Evolutionary conservation across 2,329 filamentous ascomycete species (phyloP).

Genomic region (Verticillium alfalfae): DNA sequence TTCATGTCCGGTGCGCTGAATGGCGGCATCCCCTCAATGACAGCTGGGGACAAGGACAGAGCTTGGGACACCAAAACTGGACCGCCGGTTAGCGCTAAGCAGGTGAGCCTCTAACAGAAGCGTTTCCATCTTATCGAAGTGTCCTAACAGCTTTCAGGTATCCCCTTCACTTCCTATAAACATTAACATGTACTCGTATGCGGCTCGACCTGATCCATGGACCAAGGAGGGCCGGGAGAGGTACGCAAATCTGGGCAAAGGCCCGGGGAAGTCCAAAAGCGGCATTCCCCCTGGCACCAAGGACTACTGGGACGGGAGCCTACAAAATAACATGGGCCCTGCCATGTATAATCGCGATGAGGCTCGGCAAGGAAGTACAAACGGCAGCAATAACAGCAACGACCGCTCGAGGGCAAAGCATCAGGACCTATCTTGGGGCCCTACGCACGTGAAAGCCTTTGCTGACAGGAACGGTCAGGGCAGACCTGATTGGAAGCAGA

Average conservation of each 20-base stretch:
- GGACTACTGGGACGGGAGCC: neutral
- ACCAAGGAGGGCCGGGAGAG: neutral
- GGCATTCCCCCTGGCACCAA: neutral
- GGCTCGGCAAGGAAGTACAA: neutral
- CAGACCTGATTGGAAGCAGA: neutral
- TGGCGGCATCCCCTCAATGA: neutral
- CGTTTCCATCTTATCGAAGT: neutral
- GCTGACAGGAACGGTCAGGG: neutral
- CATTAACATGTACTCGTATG: conserved; percentile 2
- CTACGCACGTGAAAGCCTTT: neutral
- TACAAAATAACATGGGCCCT: conserved; percentile 9
- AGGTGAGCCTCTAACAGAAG: neutral
- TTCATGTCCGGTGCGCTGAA: neutral
- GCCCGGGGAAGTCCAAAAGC: neutral
- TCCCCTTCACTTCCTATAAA: neutral
- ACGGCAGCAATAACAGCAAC: neutral
- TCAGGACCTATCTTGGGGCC: neutral
- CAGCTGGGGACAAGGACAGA: conserved; percentile 1
- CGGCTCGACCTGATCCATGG: neutral
- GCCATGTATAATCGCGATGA: conserved; percentile 1
- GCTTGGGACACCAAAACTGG: conserved; percentile 4
- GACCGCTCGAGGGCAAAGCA: neutral
- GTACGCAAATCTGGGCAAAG: neutral
- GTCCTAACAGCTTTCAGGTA: neutral
- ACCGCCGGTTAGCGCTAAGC: neutral